Percentiles rank a stretch among this genome's conserved stretches.
These are phyloP conservation scores for Nothophaeocryptopus gaeumannii DNA, from an alignment of 2,329 filamentous ascomycete genomes.

Conservation along the genomic window DNA sequence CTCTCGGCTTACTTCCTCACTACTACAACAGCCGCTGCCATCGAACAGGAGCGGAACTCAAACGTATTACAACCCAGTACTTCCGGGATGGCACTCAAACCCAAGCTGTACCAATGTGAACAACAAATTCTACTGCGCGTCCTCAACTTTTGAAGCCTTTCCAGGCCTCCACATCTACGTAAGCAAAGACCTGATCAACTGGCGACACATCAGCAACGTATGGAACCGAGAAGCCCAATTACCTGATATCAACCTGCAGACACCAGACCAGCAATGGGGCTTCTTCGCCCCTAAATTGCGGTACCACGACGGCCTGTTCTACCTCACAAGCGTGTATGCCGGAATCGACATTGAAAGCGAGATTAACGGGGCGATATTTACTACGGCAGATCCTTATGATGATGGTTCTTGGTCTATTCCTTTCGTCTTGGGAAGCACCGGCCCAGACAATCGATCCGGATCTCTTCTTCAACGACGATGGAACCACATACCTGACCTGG, in stretches of 20 bases:
- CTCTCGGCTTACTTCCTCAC: too few species aligned
- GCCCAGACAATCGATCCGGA: too few species aligned
- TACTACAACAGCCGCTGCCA: too few species aligned
- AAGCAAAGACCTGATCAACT: conserved; percentile 45
- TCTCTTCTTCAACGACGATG: too few species aligned
- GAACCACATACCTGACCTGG: too few species aligned
- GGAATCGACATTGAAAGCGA: too few species aligned
- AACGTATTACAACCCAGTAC: conserved; percentile 44
- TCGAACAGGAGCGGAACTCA: conserved; percentile 10
- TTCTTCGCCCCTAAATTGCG: conserved; percentile 44
- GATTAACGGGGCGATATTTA: too few species aligned
- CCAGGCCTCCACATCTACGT: conserved; percentile 48
- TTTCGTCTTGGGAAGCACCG: too few species aligned
- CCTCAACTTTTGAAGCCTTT: conserved; percentile 47
- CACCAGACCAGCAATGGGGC: conserved; percentile 37
- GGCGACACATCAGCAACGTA: conserved; percentile 39
- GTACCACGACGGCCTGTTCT: conserved; percentile 41
- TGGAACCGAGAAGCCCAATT: conserved; percentile 39
- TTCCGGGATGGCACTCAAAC: conserved; percentile 49
- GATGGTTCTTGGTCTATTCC: too few species aligned
- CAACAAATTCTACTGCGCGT: conserved; percentile 45
- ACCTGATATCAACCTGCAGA: conserved; percentile 34
- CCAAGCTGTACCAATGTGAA: conserved; percentile 46
- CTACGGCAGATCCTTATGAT: conserved; percentile 35
- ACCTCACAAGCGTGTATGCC: too few species aligned